Evolutionary conservation across 208 protist genomes (phyloP), one percentile per base, ranked within the genome.

Genomic region (Leishmania martiniquensis): DNA sequence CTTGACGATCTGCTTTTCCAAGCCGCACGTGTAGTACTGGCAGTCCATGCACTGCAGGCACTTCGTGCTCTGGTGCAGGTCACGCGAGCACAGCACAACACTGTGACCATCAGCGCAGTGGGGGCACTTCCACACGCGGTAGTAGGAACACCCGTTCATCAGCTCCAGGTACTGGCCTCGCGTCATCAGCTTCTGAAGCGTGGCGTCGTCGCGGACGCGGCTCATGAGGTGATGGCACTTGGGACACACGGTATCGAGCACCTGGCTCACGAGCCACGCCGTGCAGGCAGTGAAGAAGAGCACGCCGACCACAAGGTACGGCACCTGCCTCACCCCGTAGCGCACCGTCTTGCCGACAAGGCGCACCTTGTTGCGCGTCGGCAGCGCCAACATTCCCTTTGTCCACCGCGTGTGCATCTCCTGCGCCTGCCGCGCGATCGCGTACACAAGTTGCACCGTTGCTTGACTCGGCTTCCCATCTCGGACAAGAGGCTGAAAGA

Each of bases 1-100:
- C 85, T 91, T 89, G 69, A 93, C 74, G 60, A 97, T 80, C 68
- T 94, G 87, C 82, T 92, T 95, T 49, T 85, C 85, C 42, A 95
- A 76, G 51, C 83, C 77, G 66, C 89, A 93, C 12, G 93, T 97
- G 88, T 97, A 95, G 82, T 95, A 95, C 55, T 97, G 77, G 72
- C 93, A 97, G 77, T 97, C 91, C 80, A 94, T 89, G 74, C 93
- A 97, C 84, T 95, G 82, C 67, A 97, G 80, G 83, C 93, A 97
- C 68, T 81, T 80, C 15, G 80, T 91, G 84, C 85, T 95, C 72
- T 97, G 91, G 72, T 97, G 91, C 74, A 95, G 78, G 71, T 97
- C 91, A 32, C 93, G 88, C n/a, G 89, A 94, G 75, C 80, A 87
- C 20, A 97, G 79, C 52, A 89, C 81, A 20, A 95, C 88, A 62